Evolutionary conservation across 2,329 filamentous ascomycete species (phyloP).

Genomic region (Domatiomyces globalis): DNA sequence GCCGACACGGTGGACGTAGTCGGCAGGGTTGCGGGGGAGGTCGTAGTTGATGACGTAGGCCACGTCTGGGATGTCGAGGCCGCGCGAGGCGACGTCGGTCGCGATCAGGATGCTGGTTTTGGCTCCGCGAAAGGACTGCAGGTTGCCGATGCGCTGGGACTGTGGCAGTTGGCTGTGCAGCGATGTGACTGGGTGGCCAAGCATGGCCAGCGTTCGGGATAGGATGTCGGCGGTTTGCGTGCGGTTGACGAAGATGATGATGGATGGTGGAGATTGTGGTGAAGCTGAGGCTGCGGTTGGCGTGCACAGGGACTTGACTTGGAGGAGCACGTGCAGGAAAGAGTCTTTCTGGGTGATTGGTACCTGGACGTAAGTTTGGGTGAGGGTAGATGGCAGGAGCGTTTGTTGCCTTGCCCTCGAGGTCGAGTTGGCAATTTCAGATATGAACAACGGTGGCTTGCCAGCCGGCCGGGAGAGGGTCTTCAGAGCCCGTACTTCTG

Average conservation of each 20-base stretch:
- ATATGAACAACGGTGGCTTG: slow-evolving; percentile 69
- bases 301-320: slow-evolving; percentile 10
- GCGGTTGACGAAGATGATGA: slow-evolving; percentile 91
- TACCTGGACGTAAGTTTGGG: slow-evolving; percentile 74
- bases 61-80: slow-evolving; percentile 89
- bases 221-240: slow-evolving; percentile 78
- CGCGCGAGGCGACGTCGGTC: slow-evolving; percentile 85
- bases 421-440: slow-evolving; percentile 78
- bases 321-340: slow-evolving; percentile 77
- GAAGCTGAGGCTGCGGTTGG: slow-evolving; percentile 44
- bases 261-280: slow-evolving; percentile 56
- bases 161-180: slow-evolving; percentile 81
- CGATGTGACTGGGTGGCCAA: slow-evolving; percentile 80
- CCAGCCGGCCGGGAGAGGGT: slow-evolving; percentile 54
- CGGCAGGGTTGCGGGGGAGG: slow-evolving; percentile 85
- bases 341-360: slow-evolving; percentile 88
- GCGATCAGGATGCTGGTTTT: slow-evolving; percentile 84
- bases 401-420: slow-evolving; percentile 37
- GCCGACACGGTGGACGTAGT: slow-evolving; percentile 94
- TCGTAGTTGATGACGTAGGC: slow-evolving; percentile 89
- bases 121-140: slow-evolving; percentile 78
- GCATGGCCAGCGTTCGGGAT: slow-evolving; percentile 70
- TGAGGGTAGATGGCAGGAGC: slow-evolving; percentile 60
- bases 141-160: slow-evolving; percentile 68
- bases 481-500: slow-evolving; percentile 78